phyloP scores from a whole-genome alignment of 306 rosid genomes.

The Ziziphus jujuba region DNA sequence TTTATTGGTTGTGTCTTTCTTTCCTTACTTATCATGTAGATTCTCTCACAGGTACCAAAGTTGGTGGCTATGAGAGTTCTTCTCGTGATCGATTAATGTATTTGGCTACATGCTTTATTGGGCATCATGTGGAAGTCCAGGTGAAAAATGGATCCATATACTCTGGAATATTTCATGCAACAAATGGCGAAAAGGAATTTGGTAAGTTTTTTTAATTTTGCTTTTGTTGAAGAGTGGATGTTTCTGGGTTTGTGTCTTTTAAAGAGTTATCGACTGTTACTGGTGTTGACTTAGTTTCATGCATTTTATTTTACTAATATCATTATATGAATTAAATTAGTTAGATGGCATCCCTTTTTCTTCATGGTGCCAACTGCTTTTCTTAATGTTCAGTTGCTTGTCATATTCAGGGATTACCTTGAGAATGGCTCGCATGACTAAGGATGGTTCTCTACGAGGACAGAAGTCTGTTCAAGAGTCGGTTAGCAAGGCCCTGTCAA shows the following conservation, averaged over 20 bases:
- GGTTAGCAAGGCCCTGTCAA: slow-evolving; percentile 61
- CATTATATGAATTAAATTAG: background rate
- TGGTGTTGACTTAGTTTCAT: background rate
- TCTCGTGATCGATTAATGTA: slow-evolving; percentile 74
- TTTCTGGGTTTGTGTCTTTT: slow-evolving; percentile 11
- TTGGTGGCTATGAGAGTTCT: slow-evolving; percentile 56
- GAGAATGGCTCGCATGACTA: slow-evolving; percentile 81
- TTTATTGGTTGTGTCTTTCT: slow-evolving; percentile 20
- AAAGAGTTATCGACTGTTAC: background rate
- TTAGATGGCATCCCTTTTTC: background rate
- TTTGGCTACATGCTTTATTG: slow-evolving; percentile 71
- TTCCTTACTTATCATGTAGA: slow-evolving; percentile 38
- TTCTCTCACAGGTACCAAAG: slow-evolving; percentile 54
- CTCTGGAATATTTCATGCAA: slow-evolving; percentile 90
- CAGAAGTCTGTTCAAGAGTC: slow-evolving; percentile 59
- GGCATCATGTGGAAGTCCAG: slow-evolving; percentile 94
- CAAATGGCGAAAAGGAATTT: slow-evolving; percentile 72
- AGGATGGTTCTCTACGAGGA: slow-evolving; percentile 67
- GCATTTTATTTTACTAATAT: background rate
- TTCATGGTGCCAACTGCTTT: slow-evolving; percentile 3
- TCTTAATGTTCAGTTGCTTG: slow-evolving; percentile 22
- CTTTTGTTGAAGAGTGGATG: slow-evolving; percentile 6
- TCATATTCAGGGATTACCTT: slow-evolving; percentile 64
- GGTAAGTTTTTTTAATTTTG: slow-evolving; percentile 52
- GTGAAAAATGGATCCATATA: slow-evolving; percentile 84